Base-by-base conservation (phyloP, 2,329 filamentous ascomycete species). In the Cladophialophora psammophila region DNA sequence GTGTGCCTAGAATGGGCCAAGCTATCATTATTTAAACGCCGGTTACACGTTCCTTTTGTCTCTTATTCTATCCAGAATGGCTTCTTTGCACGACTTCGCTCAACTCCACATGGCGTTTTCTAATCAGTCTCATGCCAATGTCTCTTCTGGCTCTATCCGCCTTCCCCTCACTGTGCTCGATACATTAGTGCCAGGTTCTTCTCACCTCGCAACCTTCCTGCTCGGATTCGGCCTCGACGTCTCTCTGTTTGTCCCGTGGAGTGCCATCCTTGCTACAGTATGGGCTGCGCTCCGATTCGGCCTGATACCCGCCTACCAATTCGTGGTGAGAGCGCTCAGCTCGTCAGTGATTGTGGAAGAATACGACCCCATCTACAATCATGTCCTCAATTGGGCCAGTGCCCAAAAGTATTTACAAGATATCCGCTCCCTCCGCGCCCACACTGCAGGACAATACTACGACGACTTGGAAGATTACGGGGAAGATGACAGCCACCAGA, bases 341-440 rank as follows among this genome's bases (percentile, higher is more conserved):
- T 81, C 80, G 15, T 78, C 75, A 1, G 67, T 90, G 67, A 82
- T 82, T 53, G 79, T 90, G 55, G 81, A 78, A 67, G 84, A 83
- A 69, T 81, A 80, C 56, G 87, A 90, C 72, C 83, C 86, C 64
- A 88, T 89, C 53, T 88, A 87, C 72, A 63, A 74, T 5, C 84
- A 89, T 63, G 73, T 90, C 60, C 87, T 89, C 79, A 81, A 83
- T 65, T 90, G 86, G 80, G 79, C 90, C 2, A 84, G 85, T 0
- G 75, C 81, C 48, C 84, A 88, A 72, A 83, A 84, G 9, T 79
- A 77, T 26, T 82, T 86, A 65, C 80, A 80, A 38, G 82, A 81
- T 55, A 86, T 85, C 36, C 82, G 85, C 12, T 81, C 81, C 3
- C 77, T 89, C 18, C 84, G 82, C 68, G 87, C 86, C 5, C 84